A percentile compares a stretch with the other conserved stretches of the same genome.
These are phyloP conservation scores for Melocanna baccifera DNA, from an alignment of 176 grass and related monocot species.

Conservation along the genomic window DNA sequence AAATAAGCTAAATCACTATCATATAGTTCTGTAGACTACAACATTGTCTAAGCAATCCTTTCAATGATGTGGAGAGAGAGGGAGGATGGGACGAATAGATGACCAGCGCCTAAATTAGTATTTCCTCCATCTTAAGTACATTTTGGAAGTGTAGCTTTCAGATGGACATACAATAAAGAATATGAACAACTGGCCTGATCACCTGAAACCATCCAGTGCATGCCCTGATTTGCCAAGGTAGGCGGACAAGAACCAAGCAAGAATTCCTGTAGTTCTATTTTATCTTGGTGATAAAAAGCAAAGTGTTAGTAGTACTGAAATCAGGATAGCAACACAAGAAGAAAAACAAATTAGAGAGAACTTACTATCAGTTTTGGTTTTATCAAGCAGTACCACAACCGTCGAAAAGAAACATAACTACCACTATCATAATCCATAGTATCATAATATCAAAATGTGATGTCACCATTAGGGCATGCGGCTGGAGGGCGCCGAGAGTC, in stretches of 20 bases:
- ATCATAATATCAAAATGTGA: neutral
- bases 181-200: conserved; percentile 55
- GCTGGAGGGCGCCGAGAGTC: too few species aligned
- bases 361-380: conserved; percentile 92
- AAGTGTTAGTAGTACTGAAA: conserved; percentile 27
- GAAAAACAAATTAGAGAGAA: conserved; percentile 8
- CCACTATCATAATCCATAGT: neutral
- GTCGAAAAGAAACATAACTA: neutral
- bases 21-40: neutral
- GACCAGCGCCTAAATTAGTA: neutral
- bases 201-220: conserved; percentile 77
- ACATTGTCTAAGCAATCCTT: neutral
- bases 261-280: conserved; percentile 91
- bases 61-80: neutral
- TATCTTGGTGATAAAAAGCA: conserved; percentile 60
- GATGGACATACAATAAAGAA: neutral
- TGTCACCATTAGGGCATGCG: too few species aligned
- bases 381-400: neutral
- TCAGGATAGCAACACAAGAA: conserved; percentile 26
- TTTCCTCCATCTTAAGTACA: conserved; percentile 15
- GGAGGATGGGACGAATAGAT: neutral
- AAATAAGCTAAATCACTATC: neutral
- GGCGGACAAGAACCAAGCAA: conserved; percentile 80
- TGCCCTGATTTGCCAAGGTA: conserved; percentile 68
- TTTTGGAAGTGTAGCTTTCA: neutral